Evolutionary conservation across 345 rosid genomes (phyloP).

Genomic region (Bruguiera sexangula): DNA sequence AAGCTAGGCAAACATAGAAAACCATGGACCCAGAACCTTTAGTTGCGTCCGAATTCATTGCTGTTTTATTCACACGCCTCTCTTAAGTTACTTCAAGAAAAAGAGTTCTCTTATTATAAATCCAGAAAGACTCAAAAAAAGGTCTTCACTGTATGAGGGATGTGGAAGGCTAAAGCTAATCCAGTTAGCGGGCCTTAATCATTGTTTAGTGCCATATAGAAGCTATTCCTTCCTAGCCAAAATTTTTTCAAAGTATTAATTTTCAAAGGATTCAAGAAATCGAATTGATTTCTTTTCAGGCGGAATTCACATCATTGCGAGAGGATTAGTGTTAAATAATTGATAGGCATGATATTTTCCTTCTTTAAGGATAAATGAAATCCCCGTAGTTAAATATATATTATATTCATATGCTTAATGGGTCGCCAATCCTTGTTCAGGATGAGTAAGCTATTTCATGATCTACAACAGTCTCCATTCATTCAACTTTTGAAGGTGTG

Average conservation of each 20-base stretch:
- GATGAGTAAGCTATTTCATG: conserved; percentile 1
- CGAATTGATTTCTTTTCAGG: neutral
- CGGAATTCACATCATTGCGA: conserved; percentile 11
- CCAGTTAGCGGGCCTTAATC: neutral
- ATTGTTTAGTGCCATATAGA: neutral
- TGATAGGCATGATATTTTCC: conserved; percentile 16
- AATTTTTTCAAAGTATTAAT: too few species aligned
- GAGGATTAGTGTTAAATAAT: neutral
- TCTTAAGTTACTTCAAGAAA: neutral
- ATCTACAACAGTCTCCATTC: too few species aligned
- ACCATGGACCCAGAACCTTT: neutral
- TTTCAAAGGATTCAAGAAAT: too few species aligned
- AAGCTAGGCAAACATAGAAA: neutral
- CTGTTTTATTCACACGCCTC: neutral
- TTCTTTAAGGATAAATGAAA: neutral
- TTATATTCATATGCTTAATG: neutral
- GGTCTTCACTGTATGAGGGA: too few species aligned
- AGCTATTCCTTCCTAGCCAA: neutral
- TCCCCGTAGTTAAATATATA: too few species aligned
- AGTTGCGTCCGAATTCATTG: conserved; percentile 24
- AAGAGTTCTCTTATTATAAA: too few species aligned
- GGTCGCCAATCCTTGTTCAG: conserved; percentile 5
- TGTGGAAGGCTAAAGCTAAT: too few species aligned
- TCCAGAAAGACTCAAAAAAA: neutral
- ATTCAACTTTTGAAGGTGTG: conserved; percentile 12